Percentiles rank a stretch among this genome's conserved stretches.
phyloP scores from a whole-genome alignment of 768 basidiomycete genomes.

The Amanita jacksonii region DNA sequence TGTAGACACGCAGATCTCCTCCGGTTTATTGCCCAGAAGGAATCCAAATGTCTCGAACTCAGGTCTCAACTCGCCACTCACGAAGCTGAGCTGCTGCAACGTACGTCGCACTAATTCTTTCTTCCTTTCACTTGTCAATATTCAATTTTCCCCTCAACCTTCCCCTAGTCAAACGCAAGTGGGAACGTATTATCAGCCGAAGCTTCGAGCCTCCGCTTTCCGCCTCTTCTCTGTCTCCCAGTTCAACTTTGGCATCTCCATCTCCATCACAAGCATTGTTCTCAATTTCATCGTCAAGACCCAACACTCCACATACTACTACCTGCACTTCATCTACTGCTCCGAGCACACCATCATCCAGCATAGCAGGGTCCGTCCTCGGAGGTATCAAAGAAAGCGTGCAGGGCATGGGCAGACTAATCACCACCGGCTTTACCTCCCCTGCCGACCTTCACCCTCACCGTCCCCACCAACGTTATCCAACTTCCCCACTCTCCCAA shows the following conservation, averaged over 20 bases:
- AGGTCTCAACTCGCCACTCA: slow-evolving; percentile 63
- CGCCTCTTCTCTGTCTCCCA: slow-evolving; percentile 10
- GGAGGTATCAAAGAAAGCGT: slow-evolving; percentile 62
- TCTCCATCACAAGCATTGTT: too few relatives aligned
- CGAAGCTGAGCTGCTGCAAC: slow-evolving; percentile 61
- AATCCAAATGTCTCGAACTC: slow-evolving; percentile 74
- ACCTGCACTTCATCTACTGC: slow-evolving; percentile 11
- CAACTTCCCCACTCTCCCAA: background rate
- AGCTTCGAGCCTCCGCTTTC: slow-evolving; percentile 32
- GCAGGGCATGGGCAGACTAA: slow-evolving; percentile 44
- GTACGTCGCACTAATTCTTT: slow-evolving; percentile 24
- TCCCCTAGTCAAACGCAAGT: slow-evolving; percentile 62
- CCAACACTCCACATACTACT: slow-evolving; percentile 7
- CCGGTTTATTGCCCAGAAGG: slow-evolving; percentile 82
- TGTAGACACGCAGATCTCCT: slow-evolving; percentile 69
- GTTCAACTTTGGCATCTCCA: slow-evolving; percentile 12
- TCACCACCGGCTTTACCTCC: slow-evolving; percentile 35
- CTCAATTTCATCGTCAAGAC: slow-evolving; percentile 4
- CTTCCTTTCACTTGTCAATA: background rate
- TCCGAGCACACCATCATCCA: slow-evolving; percentile 13
- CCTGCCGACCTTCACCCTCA: background rate
- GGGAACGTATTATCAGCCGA: slow-evolving; percentile 70
- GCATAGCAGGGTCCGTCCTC: slow-evolving; percentile 30
- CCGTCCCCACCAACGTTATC: background rate
- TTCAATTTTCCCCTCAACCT: background rate